These are phyloP conservation scores for Yamadazyma sp. DNA, from an alignment of 805 yeast species.

Conservation along the genomic window DNA sequence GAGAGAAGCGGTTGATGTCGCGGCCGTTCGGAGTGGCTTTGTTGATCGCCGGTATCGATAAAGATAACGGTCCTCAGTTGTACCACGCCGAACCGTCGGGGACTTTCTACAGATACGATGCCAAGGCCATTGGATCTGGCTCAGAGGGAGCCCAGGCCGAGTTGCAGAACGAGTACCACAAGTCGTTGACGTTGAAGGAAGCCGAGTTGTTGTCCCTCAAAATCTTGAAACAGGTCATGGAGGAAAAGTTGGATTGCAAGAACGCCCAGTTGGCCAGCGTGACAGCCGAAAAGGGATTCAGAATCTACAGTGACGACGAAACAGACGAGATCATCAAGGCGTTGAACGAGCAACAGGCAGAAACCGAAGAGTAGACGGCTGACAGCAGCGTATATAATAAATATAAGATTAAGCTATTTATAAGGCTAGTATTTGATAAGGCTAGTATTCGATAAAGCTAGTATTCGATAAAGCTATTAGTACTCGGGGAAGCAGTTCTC, in stretches of 20 bases:
- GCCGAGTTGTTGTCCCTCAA: constrained; percentile 89
- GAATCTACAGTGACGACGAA: constrained; percentile 77
- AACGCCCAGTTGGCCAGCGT: constrained; percentile 95
- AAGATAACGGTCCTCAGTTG: constrained; percentile 91
- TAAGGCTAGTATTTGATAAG: no score
- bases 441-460: no score
- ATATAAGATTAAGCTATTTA: no score
- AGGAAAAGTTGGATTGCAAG: constrained; percentile 91
- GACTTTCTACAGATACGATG: constrained; percentile 95
- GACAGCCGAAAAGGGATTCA: constrained; percentile 82
- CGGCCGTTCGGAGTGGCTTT: constrained; percentile 99
- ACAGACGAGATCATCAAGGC: constrained; percentile 78
- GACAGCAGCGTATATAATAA: no score
- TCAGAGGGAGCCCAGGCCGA: constrained; percentile 99
- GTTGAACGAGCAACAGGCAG: constrained; percentile 68
- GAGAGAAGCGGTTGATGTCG: constrained; percentile 93
- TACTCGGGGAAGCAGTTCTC: constrained; percentile 35
- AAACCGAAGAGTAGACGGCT: constrained; percentile 6
- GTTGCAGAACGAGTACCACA: constrained; percentile 93
- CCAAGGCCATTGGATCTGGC: constrained; percentile 98
- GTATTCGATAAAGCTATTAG: no score
- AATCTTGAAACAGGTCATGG: constrained; percentile 97
- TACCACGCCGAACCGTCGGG: constrained; percentile 99
- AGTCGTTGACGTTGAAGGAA: constrained; percentile 84
- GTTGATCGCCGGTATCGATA: constrained; percentile 90